Conservation (phyloP, 768 basidiomycete genomes). For the Candolleomyces aberdarensis region DNA sequence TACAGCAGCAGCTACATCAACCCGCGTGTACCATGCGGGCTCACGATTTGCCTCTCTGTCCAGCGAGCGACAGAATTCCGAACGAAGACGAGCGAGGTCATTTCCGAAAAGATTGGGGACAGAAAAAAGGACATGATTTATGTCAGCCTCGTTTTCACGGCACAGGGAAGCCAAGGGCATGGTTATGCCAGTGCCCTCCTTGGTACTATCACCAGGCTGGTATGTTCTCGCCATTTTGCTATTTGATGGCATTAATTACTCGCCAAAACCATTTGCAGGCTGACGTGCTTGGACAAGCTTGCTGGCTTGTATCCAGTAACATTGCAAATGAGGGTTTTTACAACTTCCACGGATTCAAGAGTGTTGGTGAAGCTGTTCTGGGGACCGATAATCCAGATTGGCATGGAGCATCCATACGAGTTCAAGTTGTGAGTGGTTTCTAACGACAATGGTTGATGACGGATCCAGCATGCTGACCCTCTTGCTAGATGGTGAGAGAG, state of each 20-base stretch:
- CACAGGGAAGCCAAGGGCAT: slow-evolving; percentile 17
- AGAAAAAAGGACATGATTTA: slow-evolving; percentile 18
- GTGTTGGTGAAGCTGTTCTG: slow-evolving; percentile 14
- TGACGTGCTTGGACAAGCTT: slow-evolving; percentile 15
- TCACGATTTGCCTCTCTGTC: background rate
- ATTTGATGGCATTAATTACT: background rate
- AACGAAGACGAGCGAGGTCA: slow-evolving; percentile 9
- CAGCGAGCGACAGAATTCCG: slow-evolving; percentile 12
- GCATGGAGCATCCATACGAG: slow-evolving; percentile 17
- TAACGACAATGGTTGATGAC: no score
- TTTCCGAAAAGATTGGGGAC: slow-evolving; percentile 15
- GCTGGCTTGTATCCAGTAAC: slow-evolving; percentile 21
- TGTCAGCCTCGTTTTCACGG: slow-evolving; percentile 17
- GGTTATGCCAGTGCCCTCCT: slow-evolving; percentile 22
- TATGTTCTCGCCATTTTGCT: slow-evolving; percentile 1
- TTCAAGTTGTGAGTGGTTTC: slow-evolving; percentile 18
- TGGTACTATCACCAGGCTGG: slow-evolving; percentile 19
- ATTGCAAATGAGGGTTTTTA: slow-evolving; percentile 22
- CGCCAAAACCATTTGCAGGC: slow-evolving; percentile 10
- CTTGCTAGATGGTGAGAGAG: background rate
- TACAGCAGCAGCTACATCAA: no score
- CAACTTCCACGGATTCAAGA: slow-evolving; percentile 23
- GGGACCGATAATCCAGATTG: slow-evolving; percentile 23
- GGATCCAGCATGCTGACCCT: no score
- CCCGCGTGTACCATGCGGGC: background rate